Conservation (phyloP, 768 basidiomycete genomes). For the Candolleomyces aberdarensis region DNA sequence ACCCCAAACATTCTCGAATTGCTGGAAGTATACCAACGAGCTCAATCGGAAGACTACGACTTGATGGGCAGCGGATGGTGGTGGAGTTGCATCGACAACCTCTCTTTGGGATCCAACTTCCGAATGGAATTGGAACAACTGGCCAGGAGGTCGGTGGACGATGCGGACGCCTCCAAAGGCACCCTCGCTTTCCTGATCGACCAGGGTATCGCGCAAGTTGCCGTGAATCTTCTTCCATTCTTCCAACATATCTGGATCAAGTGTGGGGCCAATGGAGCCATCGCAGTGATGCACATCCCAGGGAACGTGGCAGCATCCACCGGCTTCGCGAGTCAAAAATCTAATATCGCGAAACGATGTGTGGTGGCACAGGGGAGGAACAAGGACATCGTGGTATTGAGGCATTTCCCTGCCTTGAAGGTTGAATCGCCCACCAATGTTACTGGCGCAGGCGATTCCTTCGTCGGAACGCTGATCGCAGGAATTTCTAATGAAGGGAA, state of each 20-base stretch:
- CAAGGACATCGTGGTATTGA: conserved; percentile 54
- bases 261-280: conserved; percentile 67
- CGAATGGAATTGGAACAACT: conserved; percentile 64
- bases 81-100: conserved; percentile 64
- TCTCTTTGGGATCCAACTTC: conserved; percentile 67
- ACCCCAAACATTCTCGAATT: conserved; percentile 90
- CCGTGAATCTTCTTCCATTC: conserved; percentile 78
- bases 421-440: conserved; percentile 57
- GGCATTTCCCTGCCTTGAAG: conserved; percentile 66
- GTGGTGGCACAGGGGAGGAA: conserved; percentile 50
- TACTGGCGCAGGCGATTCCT: conserved; percentile 90
- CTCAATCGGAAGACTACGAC: conserved; percentile 40
- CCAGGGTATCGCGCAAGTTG: conserved; percentile 75
- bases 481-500: conserved; percentile 44
- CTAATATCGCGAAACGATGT: conserved; percentile 41
- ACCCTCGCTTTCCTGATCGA: conserved; percentile 61
- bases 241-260: conserved; percentile 85
- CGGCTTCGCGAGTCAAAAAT: conserved; percentile 50
- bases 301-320: conserved; percentile 37
- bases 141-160: conserved; percentile 42
- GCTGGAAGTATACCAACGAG: conserved; percentile 49
- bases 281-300: conserved; percentile 58
- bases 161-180: conserved; percentile 35
- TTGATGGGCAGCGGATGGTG: conserved; percentile 53
- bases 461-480: conserved; percentile 83